Conservation (phyloP, 495 filamentous ascomycete genomes). For the Aspergillus egyptiacus region DNA sequence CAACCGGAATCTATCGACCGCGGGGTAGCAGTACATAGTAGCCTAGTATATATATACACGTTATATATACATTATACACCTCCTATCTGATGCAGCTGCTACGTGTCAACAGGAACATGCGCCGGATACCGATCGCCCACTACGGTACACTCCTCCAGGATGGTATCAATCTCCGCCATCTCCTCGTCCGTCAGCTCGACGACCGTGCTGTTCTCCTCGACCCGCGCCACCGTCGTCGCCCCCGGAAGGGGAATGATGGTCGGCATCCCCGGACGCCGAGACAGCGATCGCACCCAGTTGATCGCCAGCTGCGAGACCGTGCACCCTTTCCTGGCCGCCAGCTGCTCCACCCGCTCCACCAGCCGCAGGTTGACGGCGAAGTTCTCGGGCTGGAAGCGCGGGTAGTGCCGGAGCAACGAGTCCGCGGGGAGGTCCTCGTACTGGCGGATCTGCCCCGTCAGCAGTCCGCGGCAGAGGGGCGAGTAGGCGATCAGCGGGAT, state of each 20-base stretch:
- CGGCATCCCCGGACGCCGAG: conserved; percentile 54
- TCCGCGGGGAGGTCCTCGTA: conserved; percentile 54
- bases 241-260: conserved; percentile 84
- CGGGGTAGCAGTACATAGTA: too few species aligned
- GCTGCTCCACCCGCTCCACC: conserved; percentile 54
- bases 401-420: conserved; percentile 48
- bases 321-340: conserved; percentile 65
- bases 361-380: conserved; percentile 71
- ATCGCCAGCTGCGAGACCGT: conserved; percentile 74
- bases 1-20: too few species aligned
- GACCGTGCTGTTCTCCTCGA: conserved; percentile 40
- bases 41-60: too few species aligned
- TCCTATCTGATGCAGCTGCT: background rate
- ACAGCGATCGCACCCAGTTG: conserved; percentile 57
- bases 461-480: conserved; percentile 47
- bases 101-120: conserved; percentile 24
- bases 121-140: conserved; percentile 24
- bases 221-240: conserved; percentile 44
- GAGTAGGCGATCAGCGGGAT: conserved; percentile 69
- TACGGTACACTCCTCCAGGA: conserved; percentile 34
- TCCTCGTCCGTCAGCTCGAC: conserved; percentile 36
- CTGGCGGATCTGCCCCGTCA: conserved; percentile 59
- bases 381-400: conserved; percentile 63
- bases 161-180: conserved; percentile 41
- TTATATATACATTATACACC: too few species aligned